Percentiles rank a stretch among this genome's conserved stretches.
phyloP scores from a whole-genome alignment of 345 rosid species.

The Pistacia atlantica region DNA sequence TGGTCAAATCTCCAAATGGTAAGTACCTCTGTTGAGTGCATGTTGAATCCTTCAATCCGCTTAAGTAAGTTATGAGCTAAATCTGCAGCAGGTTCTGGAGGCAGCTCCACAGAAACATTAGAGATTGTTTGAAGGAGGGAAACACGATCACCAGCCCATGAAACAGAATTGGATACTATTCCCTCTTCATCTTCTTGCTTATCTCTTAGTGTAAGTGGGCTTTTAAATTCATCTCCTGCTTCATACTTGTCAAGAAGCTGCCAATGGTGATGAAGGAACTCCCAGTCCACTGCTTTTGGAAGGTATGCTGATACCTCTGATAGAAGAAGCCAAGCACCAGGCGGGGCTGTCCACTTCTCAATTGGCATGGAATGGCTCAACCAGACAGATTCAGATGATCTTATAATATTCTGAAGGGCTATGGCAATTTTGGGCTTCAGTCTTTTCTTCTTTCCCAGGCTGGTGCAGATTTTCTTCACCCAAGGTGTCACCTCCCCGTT shows the following conservation, averaged over 20 bases:
- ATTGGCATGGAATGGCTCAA: constrained; percentile 66
- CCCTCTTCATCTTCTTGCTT: constrained; percentile 40
- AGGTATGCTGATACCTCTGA: constrained; percentile 80
- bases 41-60: constrained; percentile 75
- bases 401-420: constrained; percentile 79
- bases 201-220: constrained; percentile 31
- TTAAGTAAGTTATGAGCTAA: constrained; percentile 82
- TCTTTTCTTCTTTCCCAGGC: constrained; percentile 77
- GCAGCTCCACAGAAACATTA: constrained; percentile 82
- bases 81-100: constrained; percentile 83
- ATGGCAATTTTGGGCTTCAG: constrained; percentile 63
- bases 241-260: constrained; percentile 73
- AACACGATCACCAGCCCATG: constrained; percentile 94
- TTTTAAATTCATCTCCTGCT: constrained; percentile 34
- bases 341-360: constrained; percentile 88
- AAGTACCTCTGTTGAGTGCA: constrained; percentile 88
- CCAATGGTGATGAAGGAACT: constrained; percentile 93
- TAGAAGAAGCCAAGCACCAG: constrained; percentile 97
- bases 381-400: constrained; percentile 83
- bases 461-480: constrained; percentile 85
- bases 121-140: constrained; percentile 90
- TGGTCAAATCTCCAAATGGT: background rate
- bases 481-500: constrained; percentile 78
- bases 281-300: constrained; percentile 82
- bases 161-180: constrained; percentile 52